Base-by-base conservation (phyloP, 176 grass and related monocot genomes). In the Avena insularis region DNA sequence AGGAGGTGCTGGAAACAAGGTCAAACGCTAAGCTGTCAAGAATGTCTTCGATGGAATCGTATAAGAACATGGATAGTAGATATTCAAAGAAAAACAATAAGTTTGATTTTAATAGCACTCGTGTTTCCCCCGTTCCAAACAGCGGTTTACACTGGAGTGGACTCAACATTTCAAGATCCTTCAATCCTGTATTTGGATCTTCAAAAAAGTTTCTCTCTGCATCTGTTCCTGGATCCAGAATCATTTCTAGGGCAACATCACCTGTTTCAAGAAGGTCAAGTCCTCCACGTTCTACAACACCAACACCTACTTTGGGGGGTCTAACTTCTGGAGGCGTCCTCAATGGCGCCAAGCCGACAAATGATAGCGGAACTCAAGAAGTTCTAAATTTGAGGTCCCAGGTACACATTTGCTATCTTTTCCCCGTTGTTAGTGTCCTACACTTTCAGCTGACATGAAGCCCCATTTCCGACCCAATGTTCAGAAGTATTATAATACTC, bases 131-230 rank as follows among this genome's bases (percentile, higher is more conserved):
- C 51, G 88, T 96, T 84, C 97, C 94, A 33, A 98, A 96, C 82
- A 90, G 94, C 16, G 91, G 79, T 87, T 95, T 91, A 72, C 83
- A 98, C 48, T 95, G 95, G 93, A 88, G 87, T 76, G 92, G 84
- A 17, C 91, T 95, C 35, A 97, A 93, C 80, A 95, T 97, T 90
- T 96, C 94, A 88, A 98, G 88, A 86, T 95, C 96, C 58, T 90
- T 94, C 79, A 98, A 96, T 84, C 96, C 93, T 64, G 96, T 98
- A 85, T 98, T 98, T 88, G 96, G 96, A 58, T 94, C 93, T 83
- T 98, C 96, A 83, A 98, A 92, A 54, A 98, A 98, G 82, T 96
- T 98, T 73, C 93, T 98, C 71, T 98, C 97, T 40, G 94, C 94
- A 71, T 98, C 97, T 82, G 97, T 98, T 65, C 97, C 97, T 89